A percentile compares a stretch with the other conserved stretches of the same genome.
These are phyloP conservation scores for Ganoderma lingzhi DNA, from an alignment of 1,284 basidiomycete genomes.

Conservation along the genomic window DNA sequence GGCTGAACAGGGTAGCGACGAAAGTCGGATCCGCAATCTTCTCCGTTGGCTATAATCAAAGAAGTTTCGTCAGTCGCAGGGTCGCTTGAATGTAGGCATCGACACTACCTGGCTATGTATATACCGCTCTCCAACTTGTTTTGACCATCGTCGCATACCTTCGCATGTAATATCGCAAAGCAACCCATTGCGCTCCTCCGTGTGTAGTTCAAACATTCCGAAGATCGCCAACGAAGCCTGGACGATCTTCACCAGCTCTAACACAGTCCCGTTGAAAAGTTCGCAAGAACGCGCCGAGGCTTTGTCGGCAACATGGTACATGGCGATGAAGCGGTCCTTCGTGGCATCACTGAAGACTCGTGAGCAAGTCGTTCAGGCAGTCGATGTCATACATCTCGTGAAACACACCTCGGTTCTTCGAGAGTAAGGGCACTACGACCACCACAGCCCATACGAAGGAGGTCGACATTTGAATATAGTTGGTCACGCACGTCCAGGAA, in stretches of 20 bases:
- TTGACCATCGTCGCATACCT: constrained; percentile 71
- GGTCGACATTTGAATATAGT: constrained; percentile 80
- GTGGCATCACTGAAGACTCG: constrained; percentile 65
- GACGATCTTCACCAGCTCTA: constrained; percentile 77
- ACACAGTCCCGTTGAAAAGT: constrained; percentile 66
- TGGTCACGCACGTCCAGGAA: constrained; percentile 67
- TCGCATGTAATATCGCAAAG: constrained; percentile 79
- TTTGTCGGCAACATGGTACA: constrained; percentile 67
- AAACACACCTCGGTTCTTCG: constrained; percentile 69
- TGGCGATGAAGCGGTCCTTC: constrained; percentile 76
- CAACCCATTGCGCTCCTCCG: constrained; percentile 64
- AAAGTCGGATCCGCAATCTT: constrained; percentile 75
- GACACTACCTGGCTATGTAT: constrained; percentile 65
- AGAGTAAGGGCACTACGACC: constrained; percentile 79
- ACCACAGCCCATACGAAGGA: constrained; percentile 80
- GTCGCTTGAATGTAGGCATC: too few relatives aligned
- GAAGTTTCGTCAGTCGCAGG: neutral
- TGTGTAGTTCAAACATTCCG: constrained; percentile 62
- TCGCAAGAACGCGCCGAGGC: constrained; percentile 37
- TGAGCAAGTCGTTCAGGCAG: neutral
- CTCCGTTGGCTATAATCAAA: constrained; percentile 63
- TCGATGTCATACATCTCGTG: neutral
- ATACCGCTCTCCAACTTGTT: constrained; percentile 66
- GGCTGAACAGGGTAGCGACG: constrained; percentile 72
- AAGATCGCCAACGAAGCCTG: constrained; percentile 75